These are phyloP conservation scores for Tetracladium marchalianum DNA, from an alignment of 495 filamentous ascomycete genomes.

Conservation along the genomic window DNA sequence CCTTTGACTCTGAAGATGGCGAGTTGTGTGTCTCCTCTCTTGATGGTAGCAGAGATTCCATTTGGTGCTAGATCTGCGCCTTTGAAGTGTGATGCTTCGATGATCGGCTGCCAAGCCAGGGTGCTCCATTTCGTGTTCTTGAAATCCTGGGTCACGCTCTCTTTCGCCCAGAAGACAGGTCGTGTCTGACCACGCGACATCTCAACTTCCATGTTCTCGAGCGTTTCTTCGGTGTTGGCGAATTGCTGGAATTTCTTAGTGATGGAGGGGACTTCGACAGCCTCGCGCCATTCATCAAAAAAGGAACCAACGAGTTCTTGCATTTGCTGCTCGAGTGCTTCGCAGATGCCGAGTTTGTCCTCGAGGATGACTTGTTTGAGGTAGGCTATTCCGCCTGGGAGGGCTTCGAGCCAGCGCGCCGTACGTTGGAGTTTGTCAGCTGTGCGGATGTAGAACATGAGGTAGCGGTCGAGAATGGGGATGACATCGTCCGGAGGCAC, in stretches of 20 bases:
- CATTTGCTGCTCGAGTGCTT: slow-evolving; percentile 86
- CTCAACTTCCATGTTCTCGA: slow-evolving; percentile 63
- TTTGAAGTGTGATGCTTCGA: slow-evolving; percentile 63
- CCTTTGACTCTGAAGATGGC: slow-evolving; percentile 84
- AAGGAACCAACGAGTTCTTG: slow-evolving; percentile 75
- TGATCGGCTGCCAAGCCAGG: slow-evolving; percentile 77
- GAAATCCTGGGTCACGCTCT: slow-evolving; percentile 63
- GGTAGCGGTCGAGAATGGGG: slow-evolving; percentile 81
- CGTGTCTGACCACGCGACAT: slow-evolving; percentile 65
- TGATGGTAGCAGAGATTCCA: slow-evolving; percentile 61
- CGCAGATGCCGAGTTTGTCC: slow-evolving; percentile 82
- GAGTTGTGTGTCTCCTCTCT: slow-evolving; percentile 85
- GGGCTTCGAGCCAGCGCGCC: slow-evolving; percentile 81
- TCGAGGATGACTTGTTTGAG: slow-evolving; percentile 76
- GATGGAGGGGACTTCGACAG: slow-evolving; percentile 57
- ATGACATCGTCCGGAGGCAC: slow-evolving; percentile 78
- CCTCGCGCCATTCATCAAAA: slow-evolving; percentile 94
- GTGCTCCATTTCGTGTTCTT: slow-evolving; percentile 59
- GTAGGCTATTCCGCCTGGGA: slow-evolving; percentile 82
- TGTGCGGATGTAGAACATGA: slow-evolving; percentile 95
- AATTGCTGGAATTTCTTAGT: slow-evolving; percentile 78
- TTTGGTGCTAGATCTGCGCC: slow-evolving; percentile 52
- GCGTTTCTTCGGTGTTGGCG: slow-evolving; percentile 67
- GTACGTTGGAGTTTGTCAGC: slow-evolving; percentile 93
- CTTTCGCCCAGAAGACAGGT: slow-evolving; percentile 77